Evolutionary conservation across 2,329 filamentous ascomycete genomes (phyloP), one percentile per base, ranked within the genome.

Genomic region (Lithohypha guttulata): DNA sequence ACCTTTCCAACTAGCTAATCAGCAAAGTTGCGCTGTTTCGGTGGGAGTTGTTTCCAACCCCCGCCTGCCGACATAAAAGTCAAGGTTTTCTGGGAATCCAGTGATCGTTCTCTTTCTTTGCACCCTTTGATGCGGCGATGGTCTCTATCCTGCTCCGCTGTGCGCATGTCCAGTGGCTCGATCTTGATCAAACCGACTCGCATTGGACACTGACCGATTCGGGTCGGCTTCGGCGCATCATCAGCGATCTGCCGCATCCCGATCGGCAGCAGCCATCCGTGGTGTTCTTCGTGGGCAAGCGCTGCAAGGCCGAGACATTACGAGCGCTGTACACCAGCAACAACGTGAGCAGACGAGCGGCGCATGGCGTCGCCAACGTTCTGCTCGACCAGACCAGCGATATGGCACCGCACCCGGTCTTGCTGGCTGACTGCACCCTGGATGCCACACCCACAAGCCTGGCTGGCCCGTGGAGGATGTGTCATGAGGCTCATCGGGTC

Each of bases 241-340:
- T 33, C 18, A 33, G 30, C 30, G 30, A 33, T 17, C 18, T 33
- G 13, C 30, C 18, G 13, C 13, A 33, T 20, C 30, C 30, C 4
- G 18, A n/a, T 8, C 30, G n/a, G 18, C 30, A 33, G 18, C 13
- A 18, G 7, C 35, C 35, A 26, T 39, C 35, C 11, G 17, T 46
- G 7, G 21, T 46, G 3, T 46, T 48, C 32, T 46, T 46, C 23
- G 13, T 48, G 1, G 34, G 43, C 6, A 13, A 20, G 14, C 32
- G 41, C 21, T 27, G 27, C 6, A 48, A 46, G 31, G 22, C 43
- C 29, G 21, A 25, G 14, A 40, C 44, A 13, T 22, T 46, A n/a
- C 35, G 27, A 26, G 28, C 34, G 17, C n/a, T 46, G 9, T 48
- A 44, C 29, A 21, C 19, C 11, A 18, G 34, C 20, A 47, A 47